Evolutionary conservation across 192 early-diverging fungal species (phyloP), one percentile per base, ranked within the genome.

Genomic region (Chytriomyces sp.): DNA sequence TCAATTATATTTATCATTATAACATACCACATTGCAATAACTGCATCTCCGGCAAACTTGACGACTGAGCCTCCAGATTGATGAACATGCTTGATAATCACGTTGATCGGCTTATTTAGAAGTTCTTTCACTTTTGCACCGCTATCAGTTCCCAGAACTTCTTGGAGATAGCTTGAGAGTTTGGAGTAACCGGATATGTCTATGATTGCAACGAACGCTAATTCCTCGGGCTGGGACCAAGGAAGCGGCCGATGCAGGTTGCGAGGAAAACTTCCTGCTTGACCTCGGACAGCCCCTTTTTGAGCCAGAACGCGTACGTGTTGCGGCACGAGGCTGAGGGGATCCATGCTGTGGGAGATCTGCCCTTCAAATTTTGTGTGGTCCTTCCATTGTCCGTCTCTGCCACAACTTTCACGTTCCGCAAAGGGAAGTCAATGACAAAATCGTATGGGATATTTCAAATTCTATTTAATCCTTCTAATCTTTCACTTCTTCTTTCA

Each of bases 151-250:
- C 68, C 68, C 4, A 70, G 56, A 5, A 70, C 57, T 59, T 70
- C 68, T 40, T 70, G 54, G 2, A 70, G 37, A 28, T 70, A 70
- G 57, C 68, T 70, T 8, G 68, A 70, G 8, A 70, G 57, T 22
- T 70, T 70, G 28, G 68, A 70, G 59, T 70, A 70, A 49, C 74
- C 74, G 19, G 74, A 67, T 8, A 75, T 75, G 40, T 75, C 74
- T 14, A 75, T 62, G 39, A 75, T 75, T 26, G 74, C 74, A 8
- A 75, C 74, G 17, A 70, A 32, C n/a, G 68, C 68, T 28, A 70
- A 70, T 22, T 59, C 56, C 59, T 70, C 68, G 8, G 32, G 8
- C 19, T 30, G 34, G 41, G 22, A 30, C 14, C 30, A 59, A 25
- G 57, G 68, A 8, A 70, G 37, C 36, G 36, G 10, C 38, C n/a